These are phyloP conservation scores for Exophiala lecanii-corni DNA, from an alignment of 2,329 filamentous ascomycete species.

Conservation along the genomic window DNA sequence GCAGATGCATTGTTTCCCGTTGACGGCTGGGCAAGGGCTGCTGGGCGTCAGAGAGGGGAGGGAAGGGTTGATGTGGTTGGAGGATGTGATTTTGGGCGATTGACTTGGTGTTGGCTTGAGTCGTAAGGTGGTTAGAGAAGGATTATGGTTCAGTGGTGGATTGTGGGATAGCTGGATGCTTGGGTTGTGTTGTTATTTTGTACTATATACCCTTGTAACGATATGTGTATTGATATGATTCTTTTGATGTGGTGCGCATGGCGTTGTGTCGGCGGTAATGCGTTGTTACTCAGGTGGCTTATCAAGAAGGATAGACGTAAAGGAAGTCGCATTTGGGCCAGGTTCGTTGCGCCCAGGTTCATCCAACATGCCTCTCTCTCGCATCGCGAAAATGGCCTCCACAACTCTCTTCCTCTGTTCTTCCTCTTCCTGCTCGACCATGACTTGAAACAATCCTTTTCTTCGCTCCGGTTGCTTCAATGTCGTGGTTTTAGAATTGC, in stretches of 20 bases:
- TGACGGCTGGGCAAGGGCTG: constrained; percentile 47
- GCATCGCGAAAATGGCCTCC: constrained; percentile 40
- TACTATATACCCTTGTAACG: no score
- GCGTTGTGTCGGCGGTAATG: no score
- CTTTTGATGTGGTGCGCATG: no score
- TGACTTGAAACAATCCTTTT: constrained; percentile 42
- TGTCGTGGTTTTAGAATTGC: no score
- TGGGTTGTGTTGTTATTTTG: no score
- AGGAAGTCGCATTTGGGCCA: no score
- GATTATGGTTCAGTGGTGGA: neutral
- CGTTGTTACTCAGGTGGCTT: no score
- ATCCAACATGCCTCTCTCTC: constrained; percentile 38
- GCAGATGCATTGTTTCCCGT: constrained; percentile 58
- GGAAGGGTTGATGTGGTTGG: constrained; percentile 40
- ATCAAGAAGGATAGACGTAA: no score
- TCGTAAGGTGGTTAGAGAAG: no score
- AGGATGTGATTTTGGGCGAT: constrained; percentile 21
- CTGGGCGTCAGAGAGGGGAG: constrained; percentile 44
- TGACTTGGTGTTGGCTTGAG: constrained; percentile 1
- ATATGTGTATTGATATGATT: no score
- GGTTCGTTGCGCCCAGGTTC: constrained; percentile 1
- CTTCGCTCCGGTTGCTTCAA: constrained; percentile 26
- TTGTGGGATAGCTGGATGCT: no score
- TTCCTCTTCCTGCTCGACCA: constrained; percentile 40
- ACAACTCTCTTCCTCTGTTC: constrained; percentile 40